Percentiles rank a stretch among this genome's conserved stretches.
phyloP scores from a whole-genome alignment of 148 eudicot genomes.

The Dysphania ambrosioides region DNA sequence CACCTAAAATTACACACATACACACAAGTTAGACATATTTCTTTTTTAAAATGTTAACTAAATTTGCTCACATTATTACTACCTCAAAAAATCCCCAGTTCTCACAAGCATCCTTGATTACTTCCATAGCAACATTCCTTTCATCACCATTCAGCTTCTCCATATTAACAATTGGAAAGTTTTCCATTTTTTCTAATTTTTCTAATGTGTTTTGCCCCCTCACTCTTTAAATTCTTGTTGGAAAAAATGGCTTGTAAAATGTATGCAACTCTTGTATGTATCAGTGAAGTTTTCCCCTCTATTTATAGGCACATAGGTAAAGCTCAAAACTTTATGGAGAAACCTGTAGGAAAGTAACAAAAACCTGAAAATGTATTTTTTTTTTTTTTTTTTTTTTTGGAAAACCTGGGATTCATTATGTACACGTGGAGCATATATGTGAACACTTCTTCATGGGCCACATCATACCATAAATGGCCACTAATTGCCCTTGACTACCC shows the following conservation, averaged over 20 bases:
- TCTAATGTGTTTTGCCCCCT: not conserved
- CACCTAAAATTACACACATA: slow-evolving; percentile 25
- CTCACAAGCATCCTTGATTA: slow-evolving; percentile 62
- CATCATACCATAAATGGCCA: not conserved
- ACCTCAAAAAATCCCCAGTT: slow-evolving; percentile 82
- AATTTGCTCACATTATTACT: too few relatives aligned
- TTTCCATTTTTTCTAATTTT: slow-evolving; percentile 43
- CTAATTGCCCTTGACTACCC: not conserved
- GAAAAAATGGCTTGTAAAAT: not conserved
- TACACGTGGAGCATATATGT: slow-evolving; percentile 35
- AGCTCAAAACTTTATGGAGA: not conserved
- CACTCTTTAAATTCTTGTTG: slow-evolving; percentile 3
- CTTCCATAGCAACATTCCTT: slow-evolving; percentile 42
- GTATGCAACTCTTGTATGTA: slow-evolving; percentile 5
- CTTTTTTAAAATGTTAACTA: too few relatives aligned
- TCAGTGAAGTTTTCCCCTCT: slow-evolving; percentile 6
- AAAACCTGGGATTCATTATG: not conserved
- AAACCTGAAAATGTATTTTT: not conserved
- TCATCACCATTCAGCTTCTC: slow-evolving; percentile 54
- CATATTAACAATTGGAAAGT: slow-evolving; percentile 58
- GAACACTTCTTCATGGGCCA: slow-evolving; percentile 33
- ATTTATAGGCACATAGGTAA: slow-evolving; percentile 15
- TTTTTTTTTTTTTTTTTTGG: too few relatives aligned
- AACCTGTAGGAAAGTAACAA: not conserved
- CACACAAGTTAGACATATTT: not conserved